Conservation (phyloP, 805 yeast genomes). For the Kuraishia cidri region DNA sequence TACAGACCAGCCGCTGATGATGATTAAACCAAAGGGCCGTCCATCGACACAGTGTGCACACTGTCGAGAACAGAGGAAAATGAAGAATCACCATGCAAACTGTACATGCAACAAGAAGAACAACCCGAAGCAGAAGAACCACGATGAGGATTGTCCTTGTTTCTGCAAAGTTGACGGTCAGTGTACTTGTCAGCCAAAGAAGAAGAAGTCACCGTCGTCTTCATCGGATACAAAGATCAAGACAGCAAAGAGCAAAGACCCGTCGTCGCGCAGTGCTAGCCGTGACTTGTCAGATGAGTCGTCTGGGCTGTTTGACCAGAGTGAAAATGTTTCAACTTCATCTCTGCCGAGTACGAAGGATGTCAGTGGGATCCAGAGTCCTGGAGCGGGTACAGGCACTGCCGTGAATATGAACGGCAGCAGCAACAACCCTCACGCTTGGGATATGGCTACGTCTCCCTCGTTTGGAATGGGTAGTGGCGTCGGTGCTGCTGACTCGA, state of each 20-base stretch:
- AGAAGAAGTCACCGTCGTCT: no score
- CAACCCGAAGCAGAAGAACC: slow-evolving; percentile 10
- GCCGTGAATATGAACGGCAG: no score
- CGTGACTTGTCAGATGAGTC: no score
- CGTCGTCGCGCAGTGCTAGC: not conserved
- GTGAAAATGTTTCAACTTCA: no score
- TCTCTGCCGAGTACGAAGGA: no score
- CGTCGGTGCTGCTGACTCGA: not conserved
- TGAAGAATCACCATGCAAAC: slow-evolving; percentile 54
- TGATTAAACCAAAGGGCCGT: slow-evolving; percentile 95
- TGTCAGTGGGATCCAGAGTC: no score
- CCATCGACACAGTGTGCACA: slow-evolving; percentile 90
- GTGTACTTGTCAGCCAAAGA: slow-evolving; percentile 21
- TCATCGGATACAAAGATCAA: not conserved
- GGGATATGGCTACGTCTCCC: no score
- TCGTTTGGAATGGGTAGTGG: not conserved
- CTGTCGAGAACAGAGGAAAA: slow-evolving; percentile 68
- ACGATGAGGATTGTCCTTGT: slow-evolving; percentile 14
- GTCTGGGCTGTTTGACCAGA: no score
- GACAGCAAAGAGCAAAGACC: not conserved
- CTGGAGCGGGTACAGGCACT: not conserved
- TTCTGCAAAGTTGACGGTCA: slow-evolving; percentile 20
- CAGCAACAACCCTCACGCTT: not conserved
- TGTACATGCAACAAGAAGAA: slow-evolving; percentile 63
- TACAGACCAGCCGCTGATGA: slow-evolving; percentile 80